Conservation (phyloP, 2,329 filamentous ascomycete genomes). For the Aspergillus pseudotamarii region DNA sequence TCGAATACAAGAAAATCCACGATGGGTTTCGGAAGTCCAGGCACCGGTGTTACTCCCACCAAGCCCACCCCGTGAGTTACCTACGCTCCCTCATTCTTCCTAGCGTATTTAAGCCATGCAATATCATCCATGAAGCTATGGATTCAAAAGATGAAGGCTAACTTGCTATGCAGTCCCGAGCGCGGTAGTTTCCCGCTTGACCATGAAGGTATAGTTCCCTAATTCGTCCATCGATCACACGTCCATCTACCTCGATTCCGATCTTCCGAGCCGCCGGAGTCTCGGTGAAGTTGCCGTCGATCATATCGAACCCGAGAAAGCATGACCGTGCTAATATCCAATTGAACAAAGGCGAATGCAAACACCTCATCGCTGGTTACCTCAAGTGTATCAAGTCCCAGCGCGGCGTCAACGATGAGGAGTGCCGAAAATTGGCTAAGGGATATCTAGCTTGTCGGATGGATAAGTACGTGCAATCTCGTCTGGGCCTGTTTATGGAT, state of each 20-base stretch:
- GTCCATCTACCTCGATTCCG: background rate
- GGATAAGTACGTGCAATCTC: constrained; percentile 70
- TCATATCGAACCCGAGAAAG: background rate
- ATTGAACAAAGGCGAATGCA: constrained; percentile 79
- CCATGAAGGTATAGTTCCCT: constrained; percentile 67
- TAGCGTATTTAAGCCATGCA: background rate
- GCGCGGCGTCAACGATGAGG: constrained; percentile 80
- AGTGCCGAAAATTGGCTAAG: constrained; percentile 85
- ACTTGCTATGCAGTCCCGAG: constrained; percentile 65
- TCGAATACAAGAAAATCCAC: background rate
- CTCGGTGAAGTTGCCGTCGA: background rate
- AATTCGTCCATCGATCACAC: background rate
- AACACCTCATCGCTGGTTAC: constrained; percentile 81
- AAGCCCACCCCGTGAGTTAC: constrained; percentile 70
- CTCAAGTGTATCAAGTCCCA: constrained; percentile 83
- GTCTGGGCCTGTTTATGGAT: constrained; percentile 3
- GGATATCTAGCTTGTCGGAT: constrained; percentile 88
- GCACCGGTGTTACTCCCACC: constrained; percentile 62
- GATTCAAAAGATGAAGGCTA: background rate
- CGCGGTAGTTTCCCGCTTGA: constrained; percentile 95
- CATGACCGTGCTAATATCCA: constrained; percentile 2
- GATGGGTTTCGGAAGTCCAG: constrained; percentile 70
- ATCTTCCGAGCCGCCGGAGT: background rate
- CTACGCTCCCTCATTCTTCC: background rate
- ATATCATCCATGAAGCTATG: background rate